A percentile compares a stretch with the other conserved stretches of the same genome.
Evolutionary conservation across 257 asterid species (phyloP).

Genomic region (Solanum pennellii): DNA sequence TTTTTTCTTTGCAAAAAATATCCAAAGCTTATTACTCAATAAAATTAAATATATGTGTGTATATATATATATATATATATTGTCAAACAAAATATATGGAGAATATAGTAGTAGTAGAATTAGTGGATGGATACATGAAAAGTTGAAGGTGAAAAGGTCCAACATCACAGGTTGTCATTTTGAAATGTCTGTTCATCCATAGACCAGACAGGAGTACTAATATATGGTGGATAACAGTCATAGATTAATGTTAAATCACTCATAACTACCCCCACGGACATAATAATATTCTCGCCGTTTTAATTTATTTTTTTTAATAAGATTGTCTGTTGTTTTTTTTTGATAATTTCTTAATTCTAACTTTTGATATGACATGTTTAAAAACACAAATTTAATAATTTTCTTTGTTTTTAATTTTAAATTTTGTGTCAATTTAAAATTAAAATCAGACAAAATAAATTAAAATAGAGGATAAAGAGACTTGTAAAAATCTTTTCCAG

Average conservation of each 20-base stretch:
- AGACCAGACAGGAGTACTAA: neutral
- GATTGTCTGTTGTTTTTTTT: neutral
- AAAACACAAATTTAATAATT: neutral
- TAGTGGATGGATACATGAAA: neutral
- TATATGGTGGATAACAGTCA: neutral
- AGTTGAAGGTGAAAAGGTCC: neutral
- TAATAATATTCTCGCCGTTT: neutral
- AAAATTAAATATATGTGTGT: neutral
- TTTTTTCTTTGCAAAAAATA: neutral
- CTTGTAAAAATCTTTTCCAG: neutral
- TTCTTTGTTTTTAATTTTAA: too few relatives aligned
- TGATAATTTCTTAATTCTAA: neutral
- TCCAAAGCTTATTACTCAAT: neutral
- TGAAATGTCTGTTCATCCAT: neutral
- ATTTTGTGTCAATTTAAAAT: too few relatives aligned
- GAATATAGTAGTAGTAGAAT: neutral
- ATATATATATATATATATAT: too few relatives aligned
- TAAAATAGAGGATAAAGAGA: fast-evolving
- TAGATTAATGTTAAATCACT: neutral
- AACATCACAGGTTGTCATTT: neutral
- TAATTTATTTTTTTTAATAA: neutral
- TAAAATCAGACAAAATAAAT: too few relatives aligned
- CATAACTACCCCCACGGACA: neutral
- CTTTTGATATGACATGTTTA: neutral
- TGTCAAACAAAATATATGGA: neutral